These are phyloP conservation scores for Epichloe glyceriae DNA, from an alignment of 2,329 filamentous ascomycete genomes.

Conservation along the genomic window DNA sequence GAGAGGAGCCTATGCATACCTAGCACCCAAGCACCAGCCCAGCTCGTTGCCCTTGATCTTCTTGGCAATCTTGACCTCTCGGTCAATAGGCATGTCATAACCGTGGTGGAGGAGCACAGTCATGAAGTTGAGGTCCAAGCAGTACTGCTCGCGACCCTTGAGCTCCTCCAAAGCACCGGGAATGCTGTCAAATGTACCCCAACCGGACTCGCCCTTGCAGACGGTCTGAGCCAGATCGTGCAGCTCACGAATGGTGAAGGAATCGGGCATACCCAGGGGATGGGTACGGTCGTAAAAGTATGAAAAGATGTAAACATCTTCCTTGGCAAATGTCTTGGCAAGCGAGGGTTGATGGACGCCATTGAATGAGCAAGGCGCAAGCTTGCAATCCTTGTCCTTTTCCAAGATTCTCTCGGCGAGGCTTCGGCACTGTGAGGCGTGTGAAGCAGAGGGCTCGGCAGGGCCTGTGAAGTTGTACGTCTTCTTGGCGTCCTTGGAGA, in stretches of 20 bases:
- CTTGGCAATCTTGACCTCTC: constrained; percentile 96
- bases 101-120: constrained; percentile 82
- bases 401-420: constrained; percentile 81
- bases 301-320: constrained; percentile 92
- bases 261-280: constrained; percentile 95
- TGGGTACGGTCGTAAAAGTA: constrained; percentile 96
- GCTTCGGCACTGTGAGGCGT: constrained; percentile 82
- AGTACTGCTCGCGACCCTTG: constrained; percentile 72
- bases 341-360: constrained; percentile 89
- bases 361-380: constrained; percentile 96
- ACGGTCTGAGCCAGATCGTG: constrained; percentile 75
- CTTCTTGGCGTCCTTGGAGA: constrained; percentile 47
- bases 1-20: constrained; percentile 42
- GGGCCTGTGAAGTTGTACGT: constrained; percentile 85
- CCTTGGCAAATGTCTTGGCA: constrained; percentile 77
- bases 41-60: constrained; percentile 96
- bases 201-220: constrained; percentile 62
- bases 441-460: constrained; percentile 57
- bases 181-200: constrained; percentile 69
- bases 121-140: constrained; percentile 95
- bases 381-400: constrained; percentile 69
- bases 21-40: constrained; percentile 94
- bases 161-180: constrained; percentile 72
- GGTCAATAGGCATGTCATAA: constrained; percentile 93
- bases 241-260: constrained; percentile 83